Conservation (phyloP, 2,329 filamentous ascomycete genomes). For the Metarhizium rileyi region DNA sequence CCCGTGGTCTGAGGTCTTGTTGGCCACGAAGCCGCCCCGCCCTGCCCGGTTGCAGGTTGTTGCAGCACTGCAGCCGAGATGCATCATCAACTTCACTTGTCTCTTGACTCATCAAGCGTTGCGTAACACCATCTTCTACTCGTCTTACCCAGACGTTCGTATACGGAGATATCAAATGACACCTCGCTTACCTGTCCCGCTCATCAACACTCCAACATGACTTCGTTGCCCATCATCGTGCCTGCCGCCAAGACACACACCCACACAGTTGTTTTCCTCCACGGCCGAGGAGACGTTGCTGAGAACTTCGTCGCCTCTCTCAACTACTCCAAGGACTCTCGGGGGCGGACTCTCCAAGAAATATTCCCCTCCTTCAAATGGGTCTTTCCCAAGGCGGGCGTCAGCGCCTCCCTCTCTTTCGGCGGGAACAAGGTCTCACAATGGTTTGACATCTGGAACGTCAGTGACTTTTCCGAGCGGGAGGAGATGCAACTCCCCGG, state of each 20-base stretch:
- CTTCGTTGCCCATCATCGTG: slow-evolving; percentile 6
- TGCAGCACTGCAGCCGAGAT: too few species aligned
- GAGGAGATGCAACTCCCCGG: slow-evolving; percentile 34
- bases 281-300: slow-evolving; percentile 33
- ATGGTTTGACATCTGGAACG: slow-evolving; percentile 43
- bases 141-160: not conserved
- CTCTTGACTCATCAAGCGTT: too few species aligned
- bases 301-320: slow-evolving; percentile 23
- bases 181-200: not conserved
- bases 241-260: slow-evolving; percentile 19
- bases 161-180: too few species aligned
- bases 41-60: not conserved
- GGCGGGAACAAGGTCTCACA: slow-evolving; percentile 21
- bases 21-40: not conserved
- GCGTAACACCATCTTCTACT: too few species aligned
- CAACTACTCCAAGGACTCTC: slow-evolving; percentile 20
- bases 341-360: slow-evolving; percentile 23
- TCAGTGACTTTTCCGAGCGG: slow-evolving; percentile 26
- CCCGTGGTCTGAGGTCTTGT: not conserved
- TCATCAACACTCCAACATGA: slow-evolving; percentile 1
- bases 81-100: too few species aligned
- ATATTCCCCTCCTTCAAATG: slow-evolving; percentile 36
- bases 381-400: slow-evolving; percentile 37
- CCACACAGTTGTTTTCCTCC: slow-evolving; percentile 35
- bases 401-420: slow-evolving; percentile 16